phyloP scores from a whole-genome alignment of 805 yeast genomes.

The Myxozyma vanderwaltii region DNA sequence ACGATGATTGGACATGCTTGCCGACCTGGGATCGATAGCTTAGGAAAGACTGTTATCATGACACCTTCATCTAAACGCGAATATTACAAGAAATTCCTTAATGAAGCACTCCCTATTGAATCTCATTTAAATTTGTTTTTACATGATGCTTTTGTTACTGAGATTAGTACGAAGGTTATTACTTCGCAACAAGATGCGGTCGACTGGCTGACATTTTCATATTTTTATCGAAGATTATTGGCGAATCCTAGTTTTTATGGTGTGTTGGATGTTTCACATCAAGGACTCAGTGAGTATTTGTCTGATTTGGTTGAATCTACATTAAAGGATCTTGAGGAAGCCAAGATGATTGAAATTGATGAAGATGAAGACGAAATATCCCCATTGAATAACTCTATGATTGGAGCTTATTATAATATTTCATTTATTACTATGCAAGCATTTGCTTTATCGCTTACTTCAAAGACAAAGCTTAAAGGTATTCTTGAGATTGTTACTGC shows the following conservation, averaged over 20 bases:
- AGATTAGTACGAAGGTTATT: constrained; percentile 67
- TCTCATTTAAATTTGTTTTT: constrained; percentile 62
- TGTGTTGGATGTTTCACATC: constrained; percentile 60
- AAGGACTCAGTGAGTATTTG: constrained; percentile 76
- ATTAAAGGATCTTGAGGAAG: constrained; percentile 61
- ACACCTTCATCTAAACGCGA: constrained; percentile 58
- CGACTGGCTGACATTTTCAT: constrained; percentile 85
- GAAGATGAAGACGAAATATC: constrained; percentile 46
- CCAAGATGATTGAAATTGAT: constrained; percentile 61
- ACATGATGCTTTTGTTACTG: constrained; percentile 71
- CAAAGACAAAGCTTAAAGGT: constrained; percentile 59
- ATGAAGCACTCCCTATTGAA: constrained; percentile 80
- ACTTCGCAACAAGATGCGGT: constrained; percentile 78
- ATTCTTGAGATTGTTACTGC: constrained; percentile 66
- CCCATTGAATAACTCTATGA: constrained; percentile 71
- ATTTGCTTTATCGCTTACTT: constrained; percentile 53
- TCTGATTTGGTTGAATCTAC: constrained; percentile 81
- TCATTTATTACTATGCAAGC: constrained; percentile 68
- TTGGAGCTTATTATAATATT: constrained; percentile 72
- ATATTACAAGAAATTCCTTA: constrained; percentile 71
- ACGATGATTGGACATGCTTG: constrained; percentile 40
- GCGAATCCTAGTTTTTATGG: constrained; percentile 89
- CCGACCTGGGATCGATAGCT: constrained; percentile 37
- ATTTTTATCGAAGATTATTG: constrained; percentile 76
- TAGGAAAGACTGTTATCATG: constrained; percentile 54